Evolutionary conservation across 345 rosid species (phyloP), one percentile per base, ranked within the genome.

Genomic region (Balakata baccata): DNA sequence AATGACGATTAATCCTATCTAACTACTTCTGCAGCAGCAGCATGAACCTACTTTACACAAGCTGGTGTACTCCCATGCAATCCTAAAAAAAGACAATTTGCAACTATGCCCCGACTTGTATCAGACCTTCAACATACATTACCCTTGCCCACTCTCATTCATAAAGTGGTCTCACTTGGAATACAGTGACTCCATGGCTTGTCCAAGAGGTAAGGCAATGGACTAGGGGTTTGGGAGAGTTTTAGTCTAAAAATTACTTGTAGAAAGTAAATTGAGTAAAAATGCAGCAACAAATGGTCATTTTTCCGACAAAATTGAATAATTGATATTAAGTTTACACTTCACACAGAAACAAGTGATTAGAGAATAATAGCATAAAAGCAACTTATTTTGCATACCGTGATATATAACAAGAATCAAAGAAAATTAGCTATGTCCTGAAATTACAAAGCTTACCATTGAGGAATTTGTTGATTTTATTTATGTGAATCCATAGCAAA

Each of bases 401-500:
- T 34, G 43, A 60, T 29, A 60, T 29, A 7, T 34, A 37, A 34
- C 64, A 34, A 13, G 39, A 18, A 29, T 37, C 7, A 47, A 23
- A 47, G 18, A 1, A 16, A 45, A 46, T 45, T 18, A 47, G 37
- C 47, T 18, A 12, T n/a, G 41, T 14, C 20, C 50, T 66, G 39
- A 66, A 14, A 18, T 66, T 29, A 12, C 25, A 14, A 46, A 66
- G 39, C 11, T 46, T 5, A 18, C 12, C 41, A 47, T 22, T 9
- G 34, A n/a, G 6, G 34, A 64, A 41, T 66, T 23, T 23, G 51
- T 14, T 34, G 59, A 34, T 29, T 57, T 53, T 8, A 29, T 22
- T 9, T 51, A 51, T 50, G 71, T 45, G 50, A 37, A 68, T 29
- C 71, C 43, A 18, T 17, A 50, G 58, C 53, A 49, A 50, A 67